These are phyloP conservation scores for Nicotiana knightiana DNA, from an alignment of 257 asterid genomes.

Conservation along the genomic window DNA sequence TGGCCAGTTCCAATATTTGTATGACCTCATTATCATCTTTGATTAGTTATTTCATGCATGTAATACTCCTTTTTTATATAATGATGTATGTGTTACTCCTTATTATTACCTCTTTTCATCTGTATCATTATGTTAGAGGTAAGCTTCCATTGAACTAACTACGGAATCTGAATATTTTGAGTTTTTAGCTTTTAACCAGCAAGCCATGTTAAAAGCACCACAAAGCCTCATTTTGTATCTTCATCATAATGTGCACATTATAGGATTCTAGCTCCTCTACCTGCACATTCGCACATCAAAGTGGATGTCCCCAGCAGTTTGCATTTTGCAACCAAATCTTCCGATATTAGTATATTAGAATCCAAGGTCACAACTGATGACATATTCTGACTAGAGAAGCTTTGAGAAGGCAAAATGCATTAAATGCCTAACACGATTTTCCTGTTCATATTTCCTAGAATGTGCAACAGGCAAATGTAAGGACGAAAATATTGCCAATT, in stretches of 20 bases:
- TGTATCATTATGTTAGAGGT: background rate
- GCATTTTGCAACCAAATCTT: background rate
- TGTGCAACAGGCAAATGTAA: background rate
- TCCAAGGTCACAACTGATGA: background rate
- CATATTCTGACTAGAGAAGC: background rate
- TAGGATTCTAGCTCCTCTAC: background rate
- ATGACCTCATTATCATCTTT: background rate
- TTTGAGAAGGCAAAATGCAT: background rate
- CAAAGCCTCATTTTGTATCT: background rate
- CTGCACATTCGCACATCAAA: background rate
- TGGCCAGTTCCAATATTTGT: background rate
- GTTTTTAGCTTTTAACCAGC: background rate
- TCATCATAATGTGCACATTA: background rate
- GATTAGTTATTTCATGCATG: background rate
- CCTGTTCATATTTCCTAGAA: background rate
- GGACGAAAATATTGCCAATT: background rate
- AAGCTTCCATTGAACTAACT: background rate
- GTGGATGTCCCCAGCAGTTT: background rate
- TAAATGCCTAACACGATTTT: background rate
- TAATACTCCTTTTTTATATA: no score
- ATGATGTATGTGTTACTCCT: background rate
- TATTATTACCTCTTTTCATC: background rate
- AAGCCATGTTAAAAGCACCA: background rate
- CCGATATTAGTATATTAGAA: background rate
- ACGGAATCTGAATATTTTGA: background rate